Percentiles rank a stretch among this genome's conserved stretches.
Evolutionary conservation across 495 filamentous ascomycete genomes (phyloP).

Genomic region (Chaetomidium leptoderma): DNA sequence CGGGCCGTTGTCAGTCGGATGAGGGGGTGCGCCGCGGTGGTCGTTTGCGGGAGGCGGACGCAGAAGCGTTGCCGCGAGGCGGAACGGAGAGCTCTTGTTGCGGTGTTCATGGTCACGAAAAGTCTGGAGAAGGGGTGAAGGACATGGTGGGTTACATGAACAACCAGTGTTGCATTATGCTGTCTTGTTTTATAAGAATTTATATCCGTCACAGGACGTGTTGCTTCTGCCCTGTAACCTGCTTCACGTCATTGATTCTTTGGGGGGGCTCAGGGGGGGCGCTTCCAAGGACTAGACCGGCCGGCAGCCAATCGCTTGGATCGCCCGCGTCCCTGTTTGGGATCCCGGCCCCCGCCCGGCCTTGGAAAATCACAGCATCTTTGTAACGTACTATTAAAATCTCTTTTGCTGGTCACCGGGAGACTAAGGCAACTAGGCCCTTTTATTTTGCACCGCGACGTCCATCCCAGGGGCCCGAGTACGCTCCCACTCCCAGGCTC

Average conservation of each 20-base stretch:
- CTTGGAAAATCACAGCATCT: not conserved
- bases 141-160: too few species aligned
- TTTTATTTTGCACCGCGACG: not conserved
- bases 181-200: too few species aligned
- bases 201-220: too few species aligned
- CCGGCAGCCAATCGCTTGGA: not conserved
- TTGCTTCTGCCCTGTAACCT: not conserved
- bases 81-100: constrained; percentile 1
- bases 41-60: not conserved
- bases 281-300: not conserved
- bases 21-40: not conserved
- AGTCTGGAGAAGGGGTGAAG: too few species aligned
- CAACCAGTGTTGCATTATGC: too few species aligned
- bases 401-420: too few species aligned
- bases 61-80: constrained; percentile 4
- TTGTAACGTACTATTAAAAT: too few species aligned
- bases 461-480: too few species aligned
- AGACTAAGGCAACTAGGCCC: not conserved
- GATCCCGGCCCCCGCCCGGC: not conserved
- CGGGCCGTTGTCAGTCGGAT: not conserved
- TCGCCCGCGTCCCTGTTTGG: too few species aligned
- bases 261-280: too few species aligned
- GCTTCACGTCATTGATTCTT: too few species aligned
- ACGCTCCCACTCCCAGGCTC: too few species aligned
- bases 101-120: constrained; percentile 2